Evolutionary conservation across 768 basidiomycete species (phyloP), one percentile per base, ranked within the genome.

Genomic region (Cantharellus cinnabarinus): DNA sequence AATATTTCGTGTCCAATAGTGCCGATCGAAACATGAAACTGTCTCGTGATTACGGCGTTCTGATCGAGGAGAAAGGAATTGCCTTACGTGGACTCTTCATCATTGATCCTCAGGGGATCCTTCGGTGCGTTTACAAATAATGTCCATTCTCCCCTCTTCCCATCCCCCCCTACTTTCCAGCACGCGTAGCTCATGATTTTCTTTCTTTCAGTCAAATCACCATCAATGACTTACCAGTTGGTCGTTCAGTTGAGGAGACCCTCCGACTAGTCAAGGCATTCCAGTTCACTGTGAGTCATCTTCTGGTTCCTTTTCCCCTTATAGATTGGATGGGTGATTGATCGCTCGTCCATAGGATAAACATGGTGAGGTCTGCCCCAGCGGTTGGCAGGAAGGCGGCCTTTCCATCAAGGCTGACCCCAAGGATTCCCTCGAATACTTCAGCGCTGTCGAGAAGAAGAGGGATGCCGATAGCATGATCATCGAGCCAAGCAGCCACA

Each of bases 201-300:
- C 14, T 5, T 3, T 5, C 20, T 29, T 34, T 37, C 50, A 85
- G 83, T 62, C 83, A 88, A 75, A 83, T 86, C 64, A 89, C 87
- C 58, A 75, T 94, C 62, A 94, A 94, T 68, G 91, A 95, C 70
- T 77, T 93, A 44, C 88, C 90, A 10, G 89, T 94, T 55, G 91
- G 91, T n/a, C 85, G 91, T 58, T 90, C 88, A 2, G 90, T 94
- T 58, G 89, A 90, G 42, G 91, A 95, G 74, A 91, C 90, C 1
- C 64, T 91, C 58, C 84, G 91, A 61, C 80, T 95, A 55, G 74
- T 95, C 72, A 82, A 93, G 71, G 91, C 91, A 29, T 91, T 94
- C 83, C 89, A 93, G 67, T 89, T 85, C 70, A 80, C 80, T 7
- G 85, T 87, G 67, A 48, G 80, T 73, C 3, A 40, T 39, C 10